Conservation (phyloP, 371 early-diverging fungal species). For the Thermomucor indicae-seudaticae region DNA sequence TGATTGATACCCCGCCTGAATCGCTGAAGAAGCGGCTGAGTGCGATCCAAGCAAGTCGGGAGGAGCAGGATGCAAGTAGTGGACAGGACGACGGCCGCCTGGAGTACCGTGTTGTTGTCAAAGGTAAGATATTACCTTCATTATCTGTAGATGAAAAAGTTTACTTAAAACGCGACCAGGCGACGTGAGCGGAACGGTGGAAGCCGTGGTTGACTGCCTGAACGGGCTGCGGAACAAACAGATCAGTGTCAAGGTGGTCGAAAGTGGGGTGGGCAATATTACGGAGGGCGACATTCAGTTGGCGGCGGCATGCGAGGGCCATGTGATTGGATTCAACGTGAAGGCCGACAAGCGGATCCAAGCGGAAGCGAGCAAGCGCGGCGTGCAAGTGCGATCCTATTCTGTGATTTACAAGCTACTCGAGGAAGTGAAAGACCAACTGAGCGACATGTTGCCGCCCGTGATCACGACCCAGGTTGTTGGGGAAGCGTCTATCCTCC, state of each 20-base stretch:
- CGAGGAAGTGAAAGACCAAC: constrained; percentile 76
- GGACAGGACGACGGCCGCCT: constrained; percentile 39
- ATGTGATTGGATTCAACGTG: constrained; percentile 86
- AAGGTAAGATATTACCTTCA: constrained; percentile 30
- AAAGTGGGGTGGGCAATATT: constrained; percentile 82
- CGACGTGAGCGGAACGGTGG: constrained; percentile 94
- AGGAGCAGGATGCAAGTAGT: constrained; percentile 15
- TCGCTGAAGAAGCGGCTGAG: constrained; percentile 42
- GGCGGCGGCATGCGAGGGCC: constrained; percentile 63
- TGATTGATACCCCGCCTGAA: constrained; percentile 53
- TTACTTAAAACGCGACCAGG: constrained; percentile 73
- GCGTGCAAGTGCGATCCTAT: constrained; percentile 65
- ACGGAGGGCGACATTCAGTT: constrained; percentile 75
- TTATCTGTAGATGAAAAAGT: constrained; percentile 1
- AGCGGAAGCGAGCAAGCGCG: constrained; percentile 55
- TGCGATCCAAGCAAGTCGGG: constrained; percentile 21
- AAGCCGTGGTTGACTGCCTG: constrained; percentile 84
- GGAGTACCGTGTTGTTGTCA: constrained; percentile 50
- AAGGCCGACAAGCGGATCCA: constrained; percentile 73
- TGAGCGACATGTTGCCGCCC: constrained; percentile 81
- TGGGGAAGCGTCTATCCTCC: constrained; percentile 86
- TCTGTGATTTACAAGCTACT: constrained; percentile 88
- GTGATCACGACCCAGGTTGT: constrained; percentile 67
- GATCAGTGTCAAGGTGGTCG: constrained; percentile 69
- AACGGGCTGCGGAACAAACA: constrained; percentile 74